These are phyloP conservation scores for Rutstroemia sp. DNA, from an alignment of 2,329 filamentous ascomycete genomes.

Conservation along the genomic window DNA sequence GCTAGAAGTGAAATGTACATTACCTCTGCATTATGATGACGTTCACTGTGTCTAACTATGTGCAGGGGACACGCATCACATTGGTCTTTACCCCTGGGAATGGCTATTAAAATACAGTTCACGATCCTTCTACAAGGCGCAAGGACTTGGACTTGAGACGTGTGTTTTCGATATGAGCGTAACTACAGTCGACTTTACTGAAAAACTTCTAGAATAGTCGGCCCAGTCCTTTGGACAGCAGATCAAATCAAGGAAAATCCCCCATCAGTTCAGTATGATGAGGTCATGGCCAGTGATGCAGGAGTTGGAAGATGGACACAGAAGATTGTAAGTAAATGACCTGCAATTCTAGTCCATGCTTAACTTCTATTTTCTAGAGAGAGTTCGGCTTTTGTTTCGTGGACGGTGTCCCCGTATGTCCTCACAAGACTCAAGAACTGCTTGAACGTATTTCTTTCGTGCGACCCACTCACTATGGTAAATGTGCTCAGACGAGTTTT, in stretches of 20 bases:
- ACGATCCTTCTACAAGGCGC: slow-evolving; percentile 30
- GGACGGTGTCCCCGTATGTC: slow-evolving; percentile 57
- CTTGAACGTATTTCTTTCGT: slow-evolving; percentile 81
- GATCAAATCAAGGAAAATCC: slow-evolving; percentile 34
- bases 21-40: background rate
- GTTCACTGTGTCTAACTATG: slow-evolving; percentile 10
- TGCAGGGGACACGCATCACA: slow-evolving; percentile 62
- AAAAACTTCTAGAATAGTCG: background rate
- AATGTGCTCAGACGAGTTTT: background rate
- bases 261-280: slow-evolving; percentile 53
- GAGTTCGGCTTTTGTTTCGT: slow-evolving; percentile 73
- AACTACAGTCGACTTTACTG: background rate
- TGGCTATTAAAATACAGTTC: slow-evolving; percentile 47
- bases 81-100: slow-evolving; percentile 57
- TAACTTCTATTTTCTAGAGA: slow-evolving; percentile 40
- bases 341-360: background rate
- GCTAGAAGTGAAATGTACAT: slow-evolving; percentile 44
- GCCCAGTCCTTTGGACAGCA: background rate
- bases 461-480: slow-evolving; percentile 84
- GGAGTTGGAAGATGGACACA: slow-evolving; percentile 56
- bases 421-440: slow-evolving; percentile 65
- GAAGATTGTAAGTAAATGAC: slow-evolving; percentile 46
- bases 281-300: slow-evolving; percentile 49
- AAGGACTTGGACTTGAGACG: background rate
- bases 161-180: background rate